A percentile compares a stretch with the other conserved stretches of the same genome.
Conservation (phyloP, 345 rosid species). For the Populus deltoides region DNA sequence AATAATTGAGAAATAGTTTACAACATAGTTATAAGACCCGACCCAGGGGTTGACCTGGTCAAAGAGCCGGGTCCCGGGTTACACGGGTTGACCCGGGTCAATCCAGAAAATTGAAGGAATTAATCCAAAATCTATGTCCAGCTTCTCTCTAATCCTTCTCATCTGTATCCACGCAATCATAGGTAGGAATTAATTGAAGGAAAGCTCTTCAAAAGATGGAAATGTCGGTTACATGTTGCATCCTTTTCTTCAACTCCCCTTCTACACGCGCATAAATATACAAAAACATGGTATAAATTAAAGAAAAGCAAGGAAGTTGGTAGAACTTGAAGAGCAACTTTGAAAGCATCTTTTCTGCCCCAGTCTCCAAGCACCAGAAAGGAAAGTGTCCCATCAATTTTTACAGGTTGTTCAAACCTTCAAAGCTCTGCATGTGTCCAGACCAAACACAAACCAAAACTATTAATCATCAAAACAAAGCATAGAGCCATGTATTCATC, state of each 20-base stretch:
- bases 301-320: background rate
- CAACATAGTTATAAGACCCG: too few relatives aligned
- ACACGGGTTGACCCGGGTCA: too few relatives aligned
- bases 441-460: constrained; percentile 11
- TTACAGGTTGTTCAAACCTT: constrained; percentile 47
- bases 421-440: constrained; percentile 40
- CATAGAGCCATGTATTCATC: background rate
- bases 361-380: constrained; percentile 75
- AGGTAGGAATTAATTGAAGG: too few relatives aligned
- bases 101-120: too few relatives aligned
- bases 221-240: too few relatives aligned
- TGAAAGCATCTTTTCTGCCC: constrained; percentile 63
- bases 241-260: too few relatives aligned
- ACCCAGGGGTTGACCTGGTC: too few relatives aligned
- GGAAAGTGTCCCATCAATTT: constrained; percentile 49
- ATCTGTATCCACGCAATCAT: too few relatives aligned
- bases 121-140: constrained; percentile 71
- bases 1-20: too few relatives aligned
- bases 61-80: accelerated
- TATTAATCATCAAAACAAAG: background rate
- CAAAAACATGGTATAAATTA: background rate
- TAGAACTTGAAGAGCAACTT: constrained; percentile 58
- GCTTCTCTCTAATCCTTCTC: constrained; percentile 62
- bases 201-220: background rate
- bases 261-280: too few relatives aligned